Evolutionary conservation across 768 basidiomycete species (phyloP).

Genomic region (Leucocoprinus leucothites): DNA sequence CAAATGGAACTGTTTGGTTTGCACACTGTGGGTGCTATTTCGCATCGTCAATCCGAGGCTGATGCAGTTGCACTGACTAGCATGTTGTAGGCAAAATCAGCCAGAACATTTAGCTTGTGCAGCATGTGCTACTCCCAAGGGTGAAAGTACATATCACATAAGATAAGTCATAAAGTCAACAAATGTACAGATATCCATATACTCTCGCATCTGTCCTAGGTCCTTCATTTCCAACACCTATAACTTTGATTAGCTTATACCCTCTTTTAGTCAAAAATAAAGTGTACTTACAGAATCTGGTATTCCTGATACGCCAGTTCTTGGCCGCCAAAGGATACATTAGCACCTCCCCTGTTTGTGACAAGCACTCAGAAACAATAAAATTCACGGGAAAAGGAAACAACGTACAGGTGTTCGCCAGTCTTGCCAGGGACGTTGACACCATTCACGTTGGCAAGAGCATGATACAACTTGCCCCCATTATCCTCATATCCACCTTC

Average conservation of each 20-base stretch:
- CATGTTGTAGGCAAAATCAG: conserved; percentile 44
- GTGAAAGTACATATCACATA: conserved; percentile 27
- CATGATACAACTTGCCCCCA: conserved; percentile 69
- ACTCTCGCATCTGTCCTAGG: neutral
- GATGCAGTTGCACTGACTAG: conserved; percentile 1
- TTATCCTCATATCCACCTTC: conserved; percentile 76
- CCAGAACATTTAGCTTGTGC: conserved; percentile 55
- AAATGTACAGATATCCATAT: neutral
- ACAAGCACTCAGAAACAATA: neutral
- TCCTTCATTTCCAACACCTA: conserved; percentile 36
- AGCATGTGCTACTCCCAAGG: conserved; percentile 54
- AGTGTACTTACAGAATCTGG: conserved; percentile 42
- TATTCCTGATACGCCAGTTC: conserved; percentile 41
- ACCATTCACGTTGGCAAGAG: conserved; percentile 46
- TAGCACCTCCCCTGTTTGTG: conserved; percentile 33
- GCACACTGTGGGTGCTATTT: conserved; percentile 55
- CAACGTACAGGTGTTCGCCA: conserved; percentile 61
- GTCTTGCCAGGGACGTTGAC: conserved; percentile 72
- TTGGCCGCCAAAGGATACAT: conserved; percentile 43
- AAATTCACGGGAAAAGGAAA: neutral
- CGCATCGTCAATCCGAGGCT: neutral
- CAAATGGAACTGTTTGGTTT: conserved; percentile 50
- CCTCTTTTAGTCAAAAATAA: neutral
- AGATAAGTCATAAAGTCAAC: neutral
- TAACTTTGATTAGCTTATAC: neutral